These are phyloP conservation scores for Aspergillus sp. DNA, from an alignment of 2,329 filamentous ascomycete genomes.

Conservation along the genomic window DNA sequence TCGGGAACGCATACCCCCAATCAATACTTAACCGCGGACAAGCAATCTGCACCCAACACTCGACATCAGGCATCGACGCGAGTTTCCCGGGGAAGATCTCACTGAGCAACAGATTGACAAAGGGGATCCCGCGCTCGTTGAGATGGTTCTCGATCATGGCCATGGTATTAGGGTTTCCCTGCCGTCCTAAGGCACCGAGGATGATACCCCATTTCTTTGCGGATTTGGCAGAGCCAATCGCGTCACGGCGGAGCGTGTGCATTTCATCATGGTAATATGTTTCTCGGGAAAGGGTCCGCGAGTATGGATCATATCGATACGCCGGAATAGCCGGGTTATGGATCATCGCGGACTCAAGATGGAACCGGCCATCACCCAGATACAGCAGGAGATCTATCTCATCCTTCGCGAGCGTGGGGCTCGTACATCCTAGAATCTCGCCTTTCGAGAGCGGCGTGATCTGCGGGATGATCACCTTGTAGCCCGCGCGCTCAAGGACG, in stretches of 20 bases:
- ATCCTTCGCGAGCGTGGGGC: conserved; percentile 59
- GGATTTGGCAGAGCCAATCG: conserved; percentile 66
- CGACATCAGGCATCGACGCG: conserved; percentile 85
- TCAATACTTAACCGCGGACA: conserved; percentile 96
- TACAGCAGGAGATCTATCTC: conserved; percentile 75
- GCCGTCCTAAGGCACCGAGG: conserved; percentile 80
- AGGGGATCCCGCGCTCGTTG: conserved; percentile 64
- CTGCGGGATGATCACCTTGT: conserved; percentile 79
- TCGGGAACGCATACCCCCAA: conserved; percentile 93
- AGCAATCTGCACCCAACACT: conserved; percentile 97
- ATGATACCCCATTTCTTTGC: conserved; percentile 94
- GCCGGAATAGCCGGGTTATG: conserved; percentile 87
- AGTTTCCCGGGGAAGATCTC: conserved; percentile 97
- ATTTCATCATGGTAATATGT: conserved; percentile 89
- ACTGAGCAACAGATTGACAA: conserved; percentile 76
- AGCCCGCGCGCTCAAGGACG: conserved; percentile 74
- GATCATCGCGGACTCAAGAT: conserved; percentile 98
- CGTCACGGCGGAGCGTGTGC: conserved; percentile 68
- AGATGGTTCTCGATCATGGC: conserved; percentile 74
- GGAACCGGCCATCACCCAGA: conserved; percentile 86
- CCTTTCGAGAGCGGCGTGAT: conserved; percentile 89
- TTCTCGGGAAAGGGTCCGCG: conserved; percentile 81
- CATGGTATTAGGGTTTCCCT: conserved; percentile 93
- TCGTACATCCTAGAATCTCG: conserved; percentile 96
- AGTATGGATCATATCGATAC: conserved; percentile 96